Conservation (phyloP, 495 filamentous ascomycete species). For the Delitschia confertaspora region DNA sequence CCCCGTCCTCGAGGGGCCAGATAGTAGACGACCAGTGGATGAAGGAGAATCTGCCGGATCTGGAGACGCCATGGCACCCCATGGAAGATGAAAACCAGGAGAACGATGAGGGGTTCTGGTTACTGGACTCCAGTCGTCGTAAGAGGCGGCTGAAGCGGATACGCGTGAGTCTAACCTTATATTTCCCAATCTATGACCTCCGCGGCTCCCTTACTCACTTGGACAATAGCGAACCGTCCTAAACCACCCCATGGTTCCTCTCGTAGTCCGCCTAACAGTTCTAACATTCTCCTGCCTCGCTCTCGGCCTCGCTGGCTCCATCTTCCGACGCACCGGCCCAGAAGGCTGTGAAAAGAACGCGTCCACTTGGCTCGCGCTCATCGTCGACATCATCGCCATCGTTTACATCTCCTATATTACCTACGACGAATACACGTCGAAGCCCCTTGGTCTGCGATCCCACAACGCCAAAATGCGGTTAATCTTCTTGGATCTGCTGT, state of each 20-base stretch:
- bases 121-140: constrained; percentile 34
- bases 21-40: constrained; percentile 52
- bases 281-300: constrained; percentile 73
- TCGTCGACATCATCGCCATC: constrained; percentile 80
- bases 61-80: constrained; percentile 50
- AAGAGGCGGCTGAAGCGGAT: constrained; percentile 48
- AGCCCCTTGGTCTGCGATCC: constrained; percentile 78
- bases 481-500: constrained; percentile 83
- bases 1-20: constrained; percentile 32
- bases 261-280: constrained; percentile 73
- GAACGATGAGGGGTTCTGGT: constrained; percentile 38
- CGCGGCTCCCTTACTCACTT: too few relatives aligned
- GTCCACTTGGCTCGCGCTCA: constrained; percentile 80
- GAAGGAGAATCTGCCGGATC: constrained; percentile 47
- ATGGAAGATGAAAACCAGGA: constrained; percentile 40
- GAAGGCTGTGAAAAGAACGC: constrained; percentile 46
- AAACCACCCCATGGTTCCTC: constrained; percentile 73
- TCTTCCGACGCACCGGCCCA: constrained; percentile 52
- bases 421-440: constrained; percentile 90
- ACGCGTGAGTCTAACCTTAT: constrained; percentile 33
- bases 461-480: constrained; percentile 77
- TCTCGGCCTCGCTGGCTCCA: constrained; percentile 67
- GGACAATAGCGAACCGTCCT: constrained; percentile 37
- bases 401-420: constrained; percentile 89
- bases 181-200: too few relatives aligned